A percentile compares a stretch with the other conserved stretches of the same genome.
Conservation (phyloP, 495 filamentous ascomycete genomes). For the Aspergillus taichungensis region DNA sequence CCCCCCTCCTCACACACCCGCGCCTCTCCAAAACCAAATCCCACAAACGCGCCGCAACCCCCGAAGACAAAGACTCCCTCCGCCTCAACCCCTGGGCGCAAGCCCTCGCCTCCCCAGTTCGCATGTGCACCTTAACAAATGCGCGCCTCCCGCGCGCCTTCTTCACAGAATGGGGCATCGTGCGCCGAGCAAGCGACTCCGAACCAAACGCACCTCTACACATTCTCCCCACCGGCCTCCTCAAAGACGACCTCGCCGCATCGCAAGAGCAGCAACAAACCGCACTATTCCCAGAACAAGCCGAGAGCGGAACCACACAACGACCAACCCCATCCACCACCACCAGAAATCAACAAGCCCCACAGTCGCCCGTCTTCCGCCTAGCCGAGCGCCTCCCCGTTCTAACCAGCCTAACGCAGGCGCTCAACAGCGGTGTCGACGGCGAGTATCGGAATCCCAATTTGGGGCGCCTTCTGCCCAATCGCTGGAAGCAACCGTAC, state of each 20-base stretch:
- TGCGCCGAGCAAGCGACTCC: constrained; percentile 40
- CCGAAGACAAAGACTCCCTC: constrained; percentile 31
- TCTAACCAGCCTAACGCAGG: constrained; percentile 11
- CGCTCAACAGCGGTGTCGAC: not conserved
- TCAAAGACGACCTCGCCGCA: constrained; percentile 21
- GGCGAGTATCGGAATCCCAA: constrained; percentile 9
- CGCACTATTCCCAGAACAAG: not conserved
- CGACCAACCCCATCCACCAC: not conserved
- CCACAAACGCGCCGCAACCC: constrained; percentile 26
- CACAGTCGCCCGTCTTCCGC: constrained; percentile 17
- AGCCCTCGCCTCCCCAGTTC: constrained; percentile 55
- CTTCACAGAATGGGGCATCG: constrained; percentile 51
- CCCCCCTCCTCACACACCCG: constrained; percentile 21
- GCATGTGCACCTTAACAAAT: constrained; percentile 51
- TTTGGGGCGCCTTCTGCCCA: constrained; percentile 20
- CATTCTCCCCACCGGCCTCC: constrained; percentile 44
- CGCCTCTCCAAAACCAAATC: constrained; percentile 8
- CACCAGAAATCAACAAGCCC: not conserved
- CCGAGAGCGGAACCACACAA: no score
- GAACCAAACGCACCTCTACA: not conserved
- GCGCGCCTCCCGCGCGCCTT: constrained; percentile 52
- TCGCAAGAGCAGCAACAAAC: not conserved
- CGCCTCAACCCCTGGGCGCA: constrained; percentile 36
- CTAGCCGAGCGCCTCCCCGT: constrained; percentile 22
- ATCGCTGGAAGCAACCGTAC: constrained; percentile 29